Evolutionary conservation across 2,329 filamentous ascomycete genomes (phyloP).

Genomic region (Fusarium pseudoanthophilum): DNA sequence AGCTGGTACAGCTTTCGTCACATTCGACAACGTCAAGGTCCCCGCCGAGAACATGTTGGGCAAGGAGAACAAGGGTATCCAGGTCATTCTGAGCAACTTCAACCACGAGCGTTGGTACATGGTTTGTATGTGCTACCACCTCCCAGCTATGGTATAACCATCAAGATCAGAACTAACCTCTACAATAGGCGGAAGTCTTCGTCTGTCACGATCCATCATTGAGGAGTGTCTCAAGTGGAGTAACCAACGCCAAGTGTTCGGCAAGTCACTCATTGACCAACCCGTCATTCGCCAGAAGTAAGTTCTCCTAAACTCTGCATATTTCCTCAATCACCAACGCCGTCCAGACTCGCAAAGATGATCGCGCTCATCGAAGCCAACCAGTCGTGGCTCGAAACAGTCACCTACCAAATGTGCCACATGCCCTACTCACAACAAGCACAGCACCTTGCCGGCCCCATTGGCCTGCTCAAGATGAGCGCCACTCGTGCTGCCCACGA

Average conservation of each 20-base stretch:
- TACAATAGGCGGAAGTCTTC: slow-evolving; percentile 63
- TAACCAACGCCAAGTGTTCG: slow-evolving; percentile 86
- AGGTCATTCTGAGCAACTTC: slow-evolving; percentile 87
- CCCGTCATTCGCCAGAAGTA: slow-evolving; percentile 85
- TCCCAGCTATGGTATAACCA: neutral
- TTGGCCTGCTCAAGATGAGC: slow-evolving; percentile 84
- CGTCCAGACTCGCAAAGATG: slow-evolving; percentile 79
- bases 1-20: slow-evolving; percentile 82
- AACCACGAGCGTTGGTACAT: slow-evolving; percentile 88
- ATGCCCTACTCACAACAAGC: slow-evolving; percentile 84
- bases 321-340: neutral
- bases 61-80: slow-evolving; percentile 85
- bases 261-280: slow-evolving; percentile 83
- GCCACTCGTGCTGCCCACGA: slow-evolving; percentile 82
- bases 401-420: slow-evolving; percentile 89
- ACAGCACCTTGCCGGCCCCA: slow-evolving; percentile 80
- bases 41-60: slow-evolving; percentile 82
- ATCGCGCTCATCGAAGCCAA: slow-evolving; percentile 84
- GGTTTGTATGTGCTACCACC: slow-evolving; percentile 60
- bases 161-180: slow-evolving; percentile 6
- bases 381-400: slow-evolving; percentile 85
- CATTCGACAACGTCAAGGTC: slow-evolving; percentile 88
- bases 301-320: slow-evolving; percentile 29
- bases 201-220: slow-evolving; percentile 74
- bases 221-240: slow-evolving; percentile 91